Evolutionary conservation across 2,329 filamentous ascomycete genomes (phyloP), one percentile per base, ranked within the genome.

Genomic region (Pseudomassariella vexata): DNA sequence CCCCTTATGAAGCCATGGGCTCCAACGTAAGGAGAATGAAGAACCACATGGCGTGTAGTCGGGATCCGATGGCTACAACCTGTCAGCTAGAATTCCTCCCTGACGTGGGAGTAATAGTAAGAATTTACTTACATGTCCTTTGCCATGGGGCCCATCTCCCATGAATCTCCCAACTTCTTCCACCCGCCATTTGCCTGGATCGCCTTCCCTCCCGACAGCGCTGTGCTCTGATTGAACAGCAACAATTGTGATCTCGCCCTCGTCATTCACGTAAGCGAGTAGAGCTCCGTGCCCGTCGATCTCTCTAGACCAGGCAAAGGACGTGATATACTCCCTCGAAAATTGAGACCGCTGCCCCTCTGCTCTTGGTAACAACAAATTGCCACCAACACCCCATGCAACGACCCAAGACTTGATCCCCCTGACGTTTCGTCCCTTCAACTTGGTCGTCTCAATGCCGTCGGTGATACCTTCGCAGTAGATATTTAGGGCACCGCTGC

Each of bases 381-480:
- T 62, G 24, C 66, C 70, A 6, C 74, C 74, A 3, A 77, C 52
- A 0, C 69, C 70, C 73, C 73, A 79, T 2, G 76, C 58, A 1
- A 70, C 60, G 34, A 63, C 58, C 73, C 73, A 78, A 11, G 59
- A 60, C 18, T 54, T 47, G 24, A 58, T 47, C 18, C 65, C 62
- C 43, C 68, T 64, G 8, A 60, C 54, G 11, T 62, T 56, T 8
- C 53, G 53, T 7, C 60, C 53, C 30, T 55, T 50, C 4, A 41
- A 37, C 25, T 46, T 48, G 17, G 44, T 29, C 16, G 42, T 22
- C 42, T 44, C 46, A 26, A 40, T 37, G 6, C 35, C 46, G n/a
- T 43, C 42, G 1, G 47, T 34, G 2, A 45, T 44, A n/a, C 56
- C 53, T 46, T 78, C 73, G 12, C 73, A 73, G 26, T 76, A 66